Conservation (phyloP, 495 filamentous ascomycete species). For the Penicillium canescens region DNA sequence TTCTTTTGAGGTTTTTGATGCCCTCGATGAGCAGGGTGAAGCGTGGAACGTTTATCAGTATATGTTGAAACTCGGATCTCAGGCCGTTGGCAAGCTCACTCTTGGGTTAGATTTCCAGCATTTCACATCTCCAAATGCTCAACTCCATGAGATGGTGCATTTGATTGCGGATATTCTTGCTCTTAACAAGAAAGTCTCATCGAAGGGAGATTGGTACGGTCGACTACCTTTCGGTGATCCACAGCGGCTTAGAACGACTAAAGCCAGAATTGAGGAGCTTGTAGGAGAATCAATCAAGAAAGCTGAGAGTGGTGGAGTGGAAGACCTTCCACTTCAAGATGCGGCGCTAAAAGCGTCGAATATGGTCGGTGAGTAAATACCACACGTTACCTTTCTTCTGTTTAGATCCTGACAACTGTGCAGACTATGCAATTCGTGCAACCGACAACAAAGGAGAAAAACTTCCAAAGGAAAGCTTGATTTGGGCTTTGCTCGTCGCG, state of each 20-base stretch:
- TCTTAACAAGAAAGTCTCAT: constrained; percentile 52
- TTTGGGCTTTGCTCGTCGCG: constrained; percentile 26
- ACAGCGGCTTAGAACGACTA: constrained; percentile 21
- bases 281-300: constrained; percentile 35
- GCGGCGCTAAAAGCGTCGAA: constrained; percentile 47
- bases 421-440: constrained; percentile 47
- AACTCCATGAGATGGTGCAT: constrained; percentile 35
- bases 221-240: constrained; percentile 54
- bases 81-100: constrained; percentile 49
- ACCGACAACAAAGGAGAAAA: constrained; percentile 51
- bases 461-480: constrained; percentile 37
- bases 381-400: not conserved
- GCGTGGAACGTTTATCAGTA: constrained; percentile 58
- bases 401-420: not conserved
- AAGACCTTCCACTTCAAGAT: constrained; percentile 47
- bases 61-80: constrained; percentile 56
- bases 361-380: constrained; percentile 31
- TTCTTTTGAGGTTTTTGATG: constrained; percentile 51
- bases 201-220: constrained; percentile 47
- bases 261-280: constrained; percentile 23
- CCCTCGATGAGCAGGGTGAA: constrained; percentile 43
- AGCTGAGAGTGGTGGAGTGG: constrained; percentile 23
- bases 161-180: constrained; percentile 37
- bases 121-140: constrained; percentile 40
- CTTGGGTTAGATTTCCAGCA: constrained; percentile 53